These are phyloP conservation scores for Puccinia hordei DNA, from an alignment of 1,284 basidiomycete species.

Conservation along the genomic window DNA sequence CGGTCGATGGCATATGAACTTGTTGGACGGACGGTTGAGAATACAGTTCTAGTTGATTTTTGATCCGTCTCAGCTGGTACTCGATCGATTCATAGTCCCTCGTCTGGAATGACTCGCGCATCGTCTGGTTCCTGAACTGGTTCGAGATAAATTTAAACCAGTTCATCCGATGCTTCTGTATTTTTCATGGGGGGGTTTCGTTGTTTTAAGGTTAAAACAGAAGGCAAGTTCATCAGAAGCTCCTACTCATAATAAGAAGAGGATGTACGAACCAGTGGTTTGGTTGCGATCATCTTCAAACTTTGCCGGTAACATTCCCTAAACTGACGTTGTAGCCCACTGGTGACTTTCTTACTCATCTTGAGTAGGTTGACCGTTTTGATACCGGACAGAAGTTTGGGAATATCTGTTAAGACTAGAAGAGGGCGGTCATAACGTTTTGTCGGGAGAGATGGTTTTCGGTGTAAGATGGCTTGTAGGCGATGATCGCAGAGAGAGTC, in stretches of 20 bases:
- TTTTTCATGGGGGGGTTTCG: background rate
- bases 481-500: too few relatives aligned
- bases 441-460: too few relatives aligned
- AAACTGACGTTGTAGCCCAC: constrained; percentile 28
- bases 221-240: too few relatives aligned
- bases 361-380: background rate
- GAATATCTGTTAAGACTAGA: too few relatives aligned
- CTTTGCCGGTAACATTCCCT: constrained; percentile 4
- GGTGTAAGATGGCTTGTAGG: too few relatives aligned
- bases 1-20: constrained; percentile 6
- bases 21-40: constrained; percentile 22
- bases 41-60: constrained; percentile 26
- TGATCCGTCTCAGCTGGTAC: constrained; percentile 8
- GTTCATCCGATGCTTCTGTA: constrained; percentile 11
- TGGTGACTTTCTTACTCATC: background rate
- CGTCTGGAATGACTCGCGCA: background rate
- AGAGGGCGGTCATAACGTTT: too few relatives aligned
- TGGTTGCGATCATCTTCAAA: constrained; percentile 26
- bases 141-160: constrained; percentile 32
- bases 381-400: background rate
- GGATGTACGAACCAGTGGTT: constrained; percentile 22
- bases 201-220: background rate
- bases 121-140: constrained; percentile 17
- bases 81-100: constrained; percentile 24
- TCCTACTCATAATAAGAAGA: background rate